Evolutionary conservation across 2,329 filamentous ascomycete genomes (phyloP), one percentile per base, ranked within the genome.

Genomic region (Fusarium mundagurra): DNA sequence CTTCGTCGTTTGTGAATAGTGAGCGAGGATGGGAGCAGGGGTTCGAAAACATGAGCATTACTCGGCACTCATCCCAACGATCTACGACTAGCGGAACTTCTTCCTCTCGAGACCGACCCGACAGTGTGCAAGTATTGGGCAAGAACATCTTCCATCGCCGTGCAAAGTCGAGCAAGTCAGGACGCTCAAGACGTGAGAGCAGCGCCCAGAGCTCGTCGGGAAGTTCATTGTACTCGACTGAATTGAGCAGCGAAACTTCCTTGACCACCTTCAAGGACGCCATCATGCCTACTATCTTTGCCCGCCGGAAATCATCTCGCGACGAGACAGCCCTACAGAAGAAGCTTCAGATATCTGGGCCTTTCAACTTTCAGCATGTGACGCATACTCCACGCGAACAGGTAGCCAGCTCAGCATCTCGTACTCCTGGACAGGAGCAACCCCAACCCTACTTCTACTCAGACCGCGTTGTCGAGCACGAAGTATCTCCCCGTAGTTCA

Each of bases 281-380:
- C 8, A 82, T 86, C 43, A 84, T 89, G 34, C 85, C 87, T 11
- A 83, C 85, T 16, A 81, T 91, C 50, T 90, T 91, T 67, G 80
- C 84, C 48, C 84, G 88, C 58, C 85, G 88, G 61, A 87, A 86
- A 74, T 75, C 76, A 17, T 80, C 80, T 34, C 81, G 82, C 27
- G 82, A 84, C 50, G 81, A 83, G 33, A 69, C 76, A 54, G 58
- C 74, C 59, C 50, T 72, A 8, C 74, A 80, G 61, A 87, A 81
- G 76, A 86, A 84, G 71, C 77, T 87, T 57, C 86, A 87, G 61
- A 92, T 92, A 61, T 92, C 90, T 2, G 87, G 84, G 2, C 90
- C 90, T 6, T 92, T 90, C 81, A 91, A 92, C 82, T 92, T 92
- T 69, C 90, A 92, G 77, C 90, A 92, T 80, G 85, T 92, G 39